Evolutionary conservation across 345 rosid species (phyloP).

Genomic region (Pseudoturritis turrita): DNA sequence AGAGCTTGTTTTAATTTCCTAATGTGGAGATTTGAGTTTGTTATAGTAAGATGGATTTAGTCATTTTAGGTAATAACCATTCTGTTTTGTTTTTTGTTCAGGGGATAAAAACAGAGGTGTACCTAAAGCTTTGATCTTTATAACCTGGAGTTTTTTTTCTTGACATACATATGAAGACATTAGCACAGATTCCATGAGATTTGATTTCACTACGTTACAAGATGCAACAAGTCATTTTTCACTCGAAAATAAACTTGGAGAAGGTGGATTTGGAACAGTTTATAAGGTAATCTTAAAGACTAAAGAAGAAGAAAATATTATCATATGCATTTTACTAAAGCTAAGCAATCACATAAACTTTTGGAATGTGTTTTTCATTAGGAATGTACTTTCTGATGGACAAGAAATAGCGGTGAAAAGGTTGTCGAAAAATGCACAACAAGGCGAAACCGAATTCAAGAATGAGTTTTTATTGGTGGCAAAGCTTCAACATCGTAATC

Average conservation of each 20-base stretch:
- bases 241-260: constrained; percentile 28
- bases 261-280: constrained; percentile 35
- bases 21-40: background rate
- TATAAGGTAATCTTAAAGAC: constrained; percentile 20
- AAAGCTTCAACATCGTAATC: constrained; percentile 51
- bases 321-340: background rate
- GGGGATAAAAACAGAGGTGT: constrained; percentile 14
- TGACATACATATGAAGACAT: background rate
- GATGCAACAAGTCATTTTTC: constrained; percentile 26
- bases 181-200: constrained; percentile 15
- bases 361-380: background rate
- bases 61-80: background rate
- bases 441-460: constrained; percentile 45
- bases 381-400: constrained; percentile 30
- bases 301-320: background rate
- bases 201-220: constrained; percentile 22
- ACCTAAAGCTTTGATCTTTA: constrained; percentile 17
- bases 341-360: background rate
- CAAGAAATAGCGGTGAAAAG: constrained; percentile 32
- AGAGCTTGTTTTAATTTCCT: background rate
- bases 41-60: background rate
- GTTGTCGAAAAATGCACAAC: constrained; percentile 27
- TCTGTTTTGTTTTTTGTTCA: background rate
- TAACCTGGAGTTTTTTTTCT: background rate
- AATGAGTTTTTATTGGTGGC: constrained; percentile 46